Evolutionary conservation across 1,284 basidiomycete genomes (phyloP).

Genomic region (Cryptococcus hybrid): DNA sequence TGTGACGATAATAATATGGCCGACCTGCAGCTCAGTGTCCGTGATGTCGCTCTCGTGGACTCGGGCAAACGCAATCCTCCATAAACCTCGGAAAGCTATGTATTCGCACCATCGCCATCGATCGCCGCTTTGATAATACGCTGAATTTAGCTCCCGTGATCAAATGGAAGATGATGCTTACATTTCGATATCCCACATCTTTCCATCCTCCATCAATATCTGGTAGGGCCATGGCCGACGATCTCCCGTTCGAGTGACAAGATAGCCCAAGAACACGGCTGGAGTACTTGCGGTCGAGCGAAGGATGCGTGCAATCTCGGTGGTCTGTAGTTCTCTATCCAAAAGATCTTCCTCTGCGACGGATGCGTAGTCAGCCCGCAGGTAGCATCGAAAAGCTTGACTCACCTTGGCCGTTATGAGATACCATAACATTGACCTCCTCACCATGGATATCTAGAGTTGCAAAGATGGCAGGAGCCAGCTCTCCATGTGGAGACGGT

Average conservation of each 20-base stretch:
- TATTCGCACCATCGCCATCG: conserved; percentile 72
- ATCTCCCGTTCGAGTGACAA: conserved; percentile 74
- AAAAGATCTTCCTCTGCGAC: conserved; percentile 74
- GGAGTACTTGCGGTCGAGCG: conserved; percentile 68
- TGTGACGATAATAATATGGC: conserved; percentile 33
- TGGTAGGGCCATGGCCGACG: conserved; percentile 77
- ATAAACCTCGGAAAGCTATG: conserved; percentile 76
- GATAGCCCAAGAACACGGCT: conserved; percentile 80
- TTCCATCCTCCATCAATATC: conserved; percentile 58
- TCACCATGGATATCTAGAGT: conserved; percentile 80
- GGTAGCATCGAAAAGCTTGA: conserved; percentile 3
- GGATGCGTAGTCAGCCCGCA: too few relatives aligned
- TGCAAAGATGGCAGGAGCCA: conserved; percentile 90
- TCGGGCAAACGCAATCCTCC: conserved; percentile 61
- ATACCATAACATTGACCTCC: conserved; percentile 75
- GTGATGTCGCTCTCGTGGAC: conserved; percentile 44
- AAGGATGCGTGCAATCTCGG: conserved; percentile 77
- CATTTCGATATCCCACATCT: conserved; percentile 57
- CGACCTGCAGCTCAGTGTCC: conserved; percentile 47
- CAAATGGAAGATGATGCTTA: conserved; percentile 13
- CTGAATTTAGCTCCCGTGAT: not conserved
- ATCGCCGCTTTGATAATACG: conserved; percentile 10
- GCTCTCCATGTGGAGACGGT: conserved; percentile 78
- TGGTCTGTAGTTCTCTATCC: conserved; percentile 85
- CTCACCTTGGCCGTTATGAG: conserved; percentile 87